Percentiles rank a stretch among this genome's conserved stretches.
Conservation (phyloP, 768 basidiomycete species). For the Rhodotorula paludigena region DNA sequence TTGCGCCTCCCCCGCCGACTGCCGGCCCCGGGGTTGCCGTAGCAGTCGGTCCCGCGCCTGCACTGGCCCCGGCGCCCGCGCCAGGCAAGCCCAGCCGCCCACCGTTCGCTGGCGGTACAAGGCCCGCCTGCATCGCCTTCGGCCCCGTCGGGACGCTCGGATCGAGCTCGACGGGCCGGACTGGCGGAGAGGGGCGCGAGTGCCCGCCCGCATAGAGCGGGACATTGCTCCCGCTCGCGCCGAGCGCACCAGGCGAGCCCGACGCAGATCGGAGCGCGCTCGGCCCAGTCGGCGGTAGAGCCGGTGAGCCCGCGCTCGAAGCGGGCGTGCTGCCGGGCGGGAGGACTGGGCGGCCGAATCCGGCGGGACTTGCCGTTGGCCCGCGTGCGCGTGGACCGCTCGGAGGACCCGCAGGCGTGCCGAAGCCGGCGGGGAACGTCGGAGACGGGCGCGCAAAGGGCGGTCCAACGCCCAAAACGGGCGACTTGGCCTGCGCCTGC, state of each 20-base stretch:
- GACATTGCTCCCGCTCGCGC: neutral
- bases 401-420: too few species aligned
- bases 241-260: neutral
- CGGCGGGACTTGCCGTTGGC: too few species aligned
- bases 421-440: too few species aligned
- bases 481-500: neutral
- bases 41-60: neutral
- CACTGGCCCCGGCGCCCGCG: neutral
- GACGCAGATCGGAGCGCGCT: neutral
- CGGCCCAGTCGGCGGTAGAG: neutral
- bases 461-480: neutral
- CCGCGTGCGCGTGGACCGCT: too few species aligned
- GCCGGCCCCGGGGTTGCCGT: neutral
- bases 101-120: neutral
- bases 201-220: constrained; percentile 9
- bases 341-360: too few species aligned
- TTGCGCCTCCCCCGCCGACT: neutral
- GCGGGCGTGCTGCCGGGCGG: neutral
- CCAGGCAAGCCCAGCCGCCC: too few species aligned
- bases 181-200: constrained; percentile 18
- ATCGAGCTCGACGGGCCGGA: constrained; percentile 26
- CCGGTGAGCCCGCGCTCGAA: neutral
- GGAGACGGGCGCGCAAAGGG: neutral
- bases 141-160: constrained; percentile 25
- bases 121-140: constrained; percentile 18